These are phyloP conservation scores for Kondoa malvinella DNA, from an alignment of 768 basidiomycete genomes.

Conservation along the genomic window DNA sequence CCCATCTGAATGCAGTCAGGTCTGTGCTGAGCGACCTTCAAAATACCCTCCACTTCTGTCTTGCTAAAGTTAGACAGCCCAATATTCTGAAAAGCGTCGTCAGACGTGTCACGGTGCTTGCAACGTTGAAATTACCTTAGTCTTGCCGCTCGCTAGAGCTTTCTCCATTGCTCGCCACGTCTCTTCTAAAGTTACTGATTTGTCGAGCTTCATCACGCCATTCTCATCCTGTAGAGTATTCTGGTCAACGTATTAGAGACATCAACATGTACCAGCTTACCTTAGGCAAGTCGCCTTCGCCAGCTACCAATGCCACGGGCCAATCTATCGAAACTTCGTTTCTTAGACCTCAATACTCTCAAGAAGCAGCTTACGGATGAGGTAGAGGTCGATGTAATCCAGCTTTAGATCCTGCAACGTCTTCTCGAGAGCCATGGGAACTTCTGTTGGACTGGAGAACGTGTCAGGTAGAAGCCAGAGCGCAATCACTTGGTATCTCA, in stretches of 20 bases:
- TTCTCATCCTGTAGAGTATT: slow-evolving; percentile 1
- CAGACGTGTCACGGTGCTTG: background rate
- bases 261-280: background rate
- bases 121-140: slow-evolving; percentile 31
- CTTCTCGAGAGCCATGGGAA: slow-evolving; percentile 15
- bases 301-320: slow-evolving; percentile 16
- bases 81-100: slow-evolving; percentile 52
- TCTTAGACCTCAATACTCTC: background rate
- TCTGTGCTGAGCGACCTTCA: background rate
- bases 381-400: slow-evolving; percentile 14
- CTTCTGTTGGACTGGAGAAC: slow-evolving; percentile 11
- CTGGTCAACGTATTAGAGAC: background rate
- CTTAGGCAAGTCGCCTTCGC: slow-evolving; percentile 15
- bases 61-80: slow-evolving; percentile 45
- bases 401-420: slow-evolving; percentile 11
- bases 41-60: slow-evolving; percentile 10
- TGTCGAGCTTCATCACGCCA: slow-evolving; percentile 12
- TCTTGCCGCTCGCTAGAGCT: slow-evolving; percentile 52
- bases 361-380: slow-evolving; percentile 7
- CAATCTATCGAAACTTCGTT: slow-evolving; percentile 2
- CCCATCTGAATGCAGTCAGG: slow-evolving; percentile 2
- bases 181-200: slow-evolving; percentile 8
- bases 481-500: background rate
- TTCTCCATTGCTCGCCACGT: slow-evolving; percentile 45
- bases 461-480: background rate